Conservation (phyloP, 2,329 filamentous ascomycete genomes). For the Blastomyces gilchristii region DNA sequence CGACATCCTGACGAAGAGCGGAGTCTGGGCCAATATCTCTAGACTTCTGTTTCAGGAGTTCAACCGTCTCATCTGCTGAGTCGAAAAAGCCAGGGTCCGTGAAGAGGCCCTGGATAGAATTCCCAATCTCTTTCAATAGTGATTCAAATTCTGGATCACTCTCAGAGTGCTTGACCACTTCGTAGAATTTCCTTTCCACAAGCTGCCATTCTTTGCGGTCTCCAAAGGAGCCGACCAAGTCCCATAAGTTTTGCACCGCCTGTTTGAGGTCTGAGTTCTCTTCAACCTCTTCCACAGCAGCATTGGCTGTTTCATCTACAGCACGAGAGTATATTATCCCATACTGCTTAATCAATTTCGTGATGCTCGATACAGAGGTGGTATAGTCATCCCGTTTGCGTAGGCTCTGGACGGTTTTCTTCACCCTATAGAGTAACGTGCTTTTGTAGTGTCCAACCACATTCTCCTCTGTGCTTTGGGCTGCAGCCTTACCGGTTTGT, state of each 20-base stretch:
- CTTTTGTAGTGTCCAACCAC: constrained; percentile 61
- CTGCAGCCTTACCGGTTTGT: constrained; percentile 45
- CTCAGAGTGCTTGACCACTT: constrained; percentile 61
- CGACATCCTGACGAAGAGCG: constrained; percentile 60
- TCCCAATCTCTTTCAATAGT: constrained; percentile 61
- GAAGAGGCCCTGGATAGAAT: constrained; percentile 67
- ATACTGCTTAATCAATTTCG: constrained; percentile 66
- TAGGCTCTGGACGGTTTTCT: constrained; percentile 63
- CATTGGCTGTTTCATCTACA: constrained; percentile 54
- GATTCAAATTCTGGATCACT: constrained; percentile 75
- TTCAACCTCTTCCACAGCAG: constrained; percentile 59
- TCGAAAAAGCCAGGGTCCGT: constrained; percentile 82
- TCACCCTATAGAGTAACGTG: constrained; percentile 63
- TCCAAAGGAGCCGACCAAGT: constrained; percentile 69
- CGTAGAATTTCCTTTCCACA: constrained; percentile 57
- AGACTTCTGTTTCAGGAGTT: constrained; percentile 48
- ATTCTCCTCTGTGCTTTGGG: constrained; percentile 63
- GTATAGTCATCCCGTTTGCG: constrained; percentile 71
- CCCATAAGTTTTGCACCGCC: constrained; percentile 72
- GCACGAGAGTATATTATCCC: constrained; percentile 66
- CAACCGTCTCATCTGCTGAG: constrained; percentile 55
- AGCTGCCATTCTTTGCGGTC: constrained; percentile 63
- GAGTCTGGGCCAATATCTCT: constrained; percentile 53
- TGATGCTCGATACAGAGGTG: constrained; percentile 71
- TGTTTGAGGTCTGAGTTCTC: constrained; percentile 64